Evolutionary conservation across 352 stramenopile genomes (phyloP).

Genomic region (Phytophthora chlamydospora): DNA sequence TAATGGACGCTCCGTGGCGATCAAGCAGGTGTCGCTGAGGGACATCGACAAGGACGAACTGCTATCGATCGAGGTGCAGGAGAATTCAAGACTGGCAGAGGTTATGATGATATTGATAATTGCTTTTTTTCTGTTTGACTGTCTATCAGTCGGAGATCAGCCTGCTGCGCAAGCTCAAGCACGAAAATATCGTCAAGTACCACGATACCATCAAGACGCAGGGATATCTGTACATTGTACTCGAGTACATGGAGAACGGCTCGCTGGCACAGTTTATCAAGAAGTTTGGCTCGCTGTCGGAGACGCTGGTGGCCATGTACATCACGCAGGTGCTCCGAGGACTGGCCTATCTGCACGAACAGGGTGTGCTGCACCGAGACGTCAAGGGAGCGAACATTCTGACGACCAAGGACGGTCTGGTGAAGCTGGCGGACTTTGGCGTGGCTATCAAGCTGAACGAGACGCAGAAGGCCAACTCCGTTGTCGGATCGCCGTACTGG

Average conservation of each 20-base stretch:
- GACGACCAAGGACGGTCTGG: conserved; percentile 91
- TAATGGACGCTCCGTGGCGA: conserved; percentile 83
- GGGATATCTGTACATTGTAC: conserved; percentile 82
- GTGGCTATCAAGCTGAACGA: conserved; percentile 91
- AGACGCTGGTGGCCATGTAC: conserved; percentile 92
- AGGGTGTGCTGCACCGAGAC: conserved; percentile 93
- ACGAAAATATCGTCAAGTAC: conserved; percentile 97
- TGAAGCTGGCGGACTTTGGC: conserved; percentile 94
- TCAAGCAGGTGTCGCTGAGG: conserved; percentile 86
- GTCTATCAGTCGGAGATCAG: conserved; percentile 86
- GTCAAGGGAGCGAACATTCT: conserved; percentile 95
- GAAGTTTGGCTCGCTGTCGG: conserved; percentile 92
- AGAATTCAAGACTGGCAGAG: not conserved
- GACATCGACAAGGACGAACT: conserved; percentile 89
- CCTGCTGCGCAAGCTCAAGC: conserved; percentile 92
- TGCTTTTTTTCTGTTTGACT: conserved; percentile 8
- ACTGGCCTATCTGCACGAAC: conserved; percentile 91
- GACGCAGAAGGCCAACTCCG: conserved; percentile 87
- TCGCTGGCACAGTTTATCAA: conserved; percentile 93
- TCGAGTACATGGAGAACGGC: conserved; percentile 95
- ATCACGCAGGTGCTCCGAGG: conserved; percentile 92
- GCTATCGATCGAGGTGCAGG: conserved; percentile 71
- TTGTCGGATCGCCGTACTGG: conserved; percentile 96
- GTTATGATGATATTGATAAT: not conserved
- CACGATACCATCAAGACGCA: conserved; percentile 93